Evolutionary conservation across 2,329 filamentous ascomycete genomes (phyloP).

Genomic region (Fusarium neocosmosporiellum): DNA sequence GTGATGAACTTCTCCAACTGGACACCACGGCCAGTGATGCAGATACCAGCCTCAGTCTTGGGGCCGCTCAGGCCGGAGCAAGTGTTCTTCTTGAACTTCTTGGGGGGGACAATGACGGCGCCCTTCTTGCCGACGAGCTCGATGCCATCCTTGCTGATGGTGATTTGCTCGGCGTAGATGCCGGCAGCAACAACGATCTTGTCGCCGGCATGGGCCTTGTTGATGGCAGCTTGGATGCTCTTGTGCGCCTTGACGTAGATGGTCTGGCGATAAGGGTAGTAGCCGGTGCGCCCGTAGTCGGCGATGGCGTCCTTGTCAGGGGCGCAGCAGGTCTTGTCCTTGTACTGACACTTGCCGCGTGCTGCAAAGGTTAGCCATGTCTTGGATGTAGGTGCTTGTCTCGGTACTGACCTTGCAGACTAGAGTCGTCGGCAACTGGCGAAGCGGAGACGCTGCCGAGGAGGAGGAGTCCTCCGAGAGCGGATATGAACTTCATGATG

Average conservation of each 20-base stretch:
- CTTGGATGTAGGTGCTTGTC: background rate
- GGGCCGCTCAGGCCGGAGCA: constrained; percentile 47
- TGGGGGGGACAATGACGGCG: constrained; percentile 42
- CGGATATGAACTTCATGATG: background rate
- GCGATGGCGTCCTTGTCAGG: background rate
- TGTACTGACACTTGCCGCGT: constrained; percentile 29
- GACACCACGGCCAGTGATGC: constrained; percentile 47
- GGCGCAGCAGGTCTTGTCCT: constrained; percentile 29
- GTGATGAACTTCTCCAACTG: constrained; percentile 35
- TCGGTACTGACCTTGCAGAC: background rate
- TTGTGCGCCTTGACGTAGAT: constrained; percentile 29
- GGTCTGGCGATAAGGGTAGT: constrained; percentile 18
- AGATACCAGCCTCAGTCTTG: constrained; percentile 46
- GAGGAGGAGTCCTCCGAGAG: background rate
- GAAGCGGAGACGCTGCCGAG: background rate
- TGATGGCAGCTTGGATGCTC: constrained; percentile 48
- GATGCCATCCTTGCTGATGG: constrained; percentile 49
- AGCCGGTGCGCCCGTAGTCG: background rate
- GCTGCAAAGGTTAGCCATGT: constrained; percentile 11
- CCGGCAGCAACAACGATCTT: constrained; percentile 48
- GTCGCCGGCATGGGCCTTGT: constrained; percentile 42
- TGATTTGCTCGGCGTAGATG: constrained; percentile 49
- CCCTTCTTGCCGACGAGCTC: constrained; percentile 43
- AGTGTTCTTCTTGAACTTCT: constrained; percentile 36
- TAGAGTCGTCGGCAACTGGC: background rate